phyloP scores from a whole-genome alignment of 306 rosid species.

The Myrica gale region DNA sequence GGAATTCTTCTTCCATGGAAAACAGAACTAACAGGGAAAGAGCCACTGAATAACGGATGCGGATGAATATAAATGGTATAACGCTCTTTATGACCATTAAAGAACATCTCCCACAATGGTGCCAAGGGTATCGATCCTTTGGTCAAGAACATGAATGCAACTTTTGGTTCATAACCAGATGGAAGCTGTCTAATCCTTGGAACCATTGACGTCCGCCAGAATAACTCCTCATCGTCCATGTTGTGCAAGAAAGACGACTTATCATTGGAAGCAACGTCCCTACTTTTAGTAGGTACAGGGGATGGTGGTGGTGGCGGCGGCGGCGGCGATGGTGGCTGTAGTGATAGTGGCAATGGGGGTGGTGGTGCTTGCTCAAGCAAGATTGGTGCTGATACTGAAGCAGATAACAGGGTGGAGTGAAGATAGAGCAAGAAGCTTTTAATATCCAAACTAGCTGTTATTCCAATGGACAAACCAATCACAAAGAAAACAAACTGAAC shows the following conservation, averaged over 20 bases:
- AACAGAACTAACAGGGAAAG: conserved; percentile 41
- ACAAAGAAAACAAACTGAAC: conserved; percentile 36
- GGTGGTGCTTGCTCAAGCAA: not conserved
- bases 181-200: conserved; percentile 25
- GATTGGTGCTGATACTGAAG: conserved; percentile 14
- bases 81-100: conserved; percentile 51
- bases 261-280: not conserved
- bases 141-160: conserved; percentile 80
- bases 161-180: conserved; percentile 43
- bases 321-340: conserved; percentile 5
- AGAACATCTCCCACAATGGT: conserved; percentile 81
- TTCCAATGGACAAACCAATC: conserved; percentile 47
- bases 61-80: conserved; percentile 76
- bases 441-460: conserved; percentile 34
- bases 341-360: not conserved
- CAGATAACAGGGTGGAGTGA: not conserved
- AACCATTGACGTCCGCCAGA: conserved; percentile 41
- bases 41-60: conserved; percentile 42
- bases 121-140: conserved; percentile 59
- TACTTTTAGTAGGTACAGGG: not conserved
- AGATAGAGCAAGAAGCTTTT: conserved; percentile 25
- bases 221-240: conserved; percentile 43
- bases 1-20: conserved; percentile 68
- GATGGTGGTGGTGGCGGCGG: not conserved
- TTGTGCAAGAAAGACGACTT: conserved; percentile 33